Percentiles rank a stretch among this genome's conserved stretches.
These are phyloP conservation scores for Fragilaria crotonensis DNA, from an alignment of 108 stramenopile genomes.

Conservation along the genomic window DNA sequence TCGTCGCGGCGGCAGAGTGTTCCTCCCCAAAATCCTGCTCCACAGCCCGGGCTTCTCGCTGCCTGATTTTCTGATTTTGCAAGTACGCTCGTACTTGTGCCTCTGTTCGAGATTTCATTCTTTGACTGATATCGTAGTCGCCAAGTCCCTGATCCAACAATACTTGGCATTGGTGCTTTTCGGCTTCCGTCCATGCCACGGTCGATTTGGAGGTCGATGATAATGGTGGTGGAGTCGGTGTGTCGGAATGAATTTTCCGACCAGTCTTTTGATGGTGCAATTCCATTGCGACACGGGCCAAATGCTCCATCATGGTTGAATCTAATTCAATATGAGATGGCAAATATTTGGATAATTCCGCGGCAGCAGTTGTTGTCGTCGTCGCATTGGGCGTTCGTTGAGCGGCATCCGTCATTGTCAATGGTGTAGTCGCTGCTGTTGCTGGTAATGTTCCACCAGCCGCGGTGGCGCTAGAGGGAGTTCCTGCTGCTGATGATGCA, in stretches of 20 bases:
- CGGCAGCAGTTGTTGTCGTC: slow-evolving; percentile 4
- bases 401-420: slow-evolving; percentile 1
- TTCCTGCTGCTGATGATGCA: neutral
- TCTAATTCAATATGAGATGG: slow-evolving; percentile 47
- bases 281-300: slow-evolving; percentile 76
- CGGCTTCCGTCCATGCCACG: slow-evolving; percentile 9
- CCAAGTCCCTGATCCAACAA: neutral
- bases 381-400: neutral
- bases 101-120: slow-evolving; percentile 9
- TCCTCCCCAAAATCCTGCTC: slow-evolving; percentile 17
- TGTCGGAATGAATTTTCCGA: slow-evolving; percentile 50
- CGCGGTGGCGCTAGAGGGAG: neutral
- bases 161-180: neutral
- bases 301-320: slow-evolving; percentile 68
- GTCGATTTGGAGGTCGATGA: neutral
- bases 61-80: slow-evolving; percentile 3
- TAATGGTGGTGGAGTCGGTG: neutral
- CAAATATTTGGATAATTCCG: slow-evolving; percentile 17
- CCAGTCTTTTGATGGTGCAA: slow-evolving; percentile 78
- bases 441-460: neutral
- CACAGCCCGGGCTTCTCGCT: slow-evolving; percentile 11
- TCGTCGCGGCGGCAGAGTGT: neutral
- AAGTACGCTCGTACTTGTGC: slow-evolving; percentile 15
- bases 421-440: slow-evolving; percentile 2
- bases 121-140: neutral